Evolutionary conservation across 2,329 filamentous ascomycete genomes (phyloP), one percentile per base, ranked within the genome.

Genomic region (Cytospora piceicola): DNA sequence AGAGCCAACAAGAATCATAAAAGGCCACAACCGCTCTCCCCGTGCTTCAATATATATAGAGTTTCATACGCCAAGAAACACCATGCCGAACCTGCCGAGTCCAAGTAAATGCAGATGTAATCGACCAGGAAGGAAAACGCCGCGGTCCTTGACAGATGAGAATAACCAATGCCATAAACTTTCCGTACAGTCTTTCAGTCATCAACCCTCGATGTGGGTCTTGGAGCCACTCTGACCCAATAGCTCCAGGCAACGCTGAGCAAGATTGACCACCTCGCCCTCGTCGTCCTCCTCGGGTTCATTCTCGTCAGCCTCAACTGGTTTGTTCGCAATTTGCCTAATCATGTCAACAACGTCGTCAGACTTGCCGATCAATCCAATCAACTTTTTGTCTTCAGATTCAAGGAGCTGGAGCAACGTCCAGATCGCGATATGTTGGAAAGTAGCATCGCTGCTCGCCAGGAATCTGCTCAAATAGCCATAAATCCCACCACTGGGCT

Each of bases 381-480:
- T 90, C n/a, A 99, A 83, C 63, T 88, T 90, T 78, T 91, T 89
- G 75, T 99, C 94, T 76, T 96, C 94, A 0, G 94, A 97, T 78
- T 99, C 95, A 59, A 99, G 89, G 5, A 99, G 85, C 75, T 99
- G 95, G 4, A 99, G 85, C 57, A 99, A 81, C 1, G 95, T 99
- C 95, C 95, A 99, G 69, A 98, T 97, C 59, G 95, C 95, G 74
- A 99, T 99, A 76, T 99, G 95, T 78, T 99, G 95, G 83, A 99
- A 99, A 0, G 95, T 99, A 0, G 95, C 89, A 75, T 99, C 95
- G 51, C 94, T 94, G 69, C 93, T 97, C 54, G 91, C 92, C 22
- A 99, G 84, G 83, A 99, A 99, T 63, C 94, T 89, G 72, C 89
- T 91, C 42, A 99, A 85, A 75, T 99, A 99, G 62, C 95, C 95